phyloP scores from a whole-genome alignment of 2,329 filamentous ascomycete species.

The Diaporthe aspalathi region DNA sequence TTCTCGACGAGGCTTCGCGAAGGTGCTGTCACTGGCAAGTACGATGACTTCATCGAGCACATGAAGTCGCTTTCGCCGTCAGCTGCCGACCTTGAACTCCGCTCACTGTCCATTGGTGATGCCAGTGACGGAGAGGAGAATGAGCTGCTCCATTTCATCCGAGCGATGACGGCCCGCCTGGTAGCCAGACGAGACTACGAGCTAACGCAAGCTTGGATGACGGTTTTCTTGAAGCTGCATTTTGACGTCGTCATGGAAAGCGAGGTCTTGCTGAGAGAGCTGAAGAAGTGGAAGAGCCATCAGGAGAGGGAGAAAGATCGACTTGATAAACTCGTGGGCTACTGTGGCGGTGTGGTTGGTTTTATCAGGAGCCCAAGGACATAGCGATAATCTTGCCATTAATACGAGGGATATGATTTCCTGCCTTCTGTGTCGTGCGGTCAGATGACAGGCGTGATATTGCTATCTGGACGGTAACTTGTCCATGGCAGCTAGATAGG shows the following conservation, averaged over 20 bases:
- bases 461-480: not conserved
- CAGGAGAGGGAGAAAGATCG: conserved; percentile 78
- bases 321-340: conserved; percentile 82
- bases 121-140: conserved; percentile 63
- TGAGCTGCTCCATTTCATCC: conserved; percentile 83
- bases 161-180: conserved; percentile 80
- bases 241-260: conserved; percentile 66
- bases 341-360: conserved; percentile 85
- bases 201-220: conserved; percentile 96
- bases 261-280: conserved; percentile 64
- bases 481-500: not conserved
- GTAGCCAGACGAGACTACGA: conserved; percentile 84
- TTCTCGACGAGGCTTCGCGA: conserved; percentile 68
- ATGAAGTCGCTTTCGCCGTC: conserved; percentile 86
- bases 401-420: not conserved
- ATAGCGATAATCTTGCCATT: conserved; percentile 44
- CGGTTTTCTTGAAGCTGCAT: conserved; percentile 88
- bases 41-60: conserved; percentile 77
- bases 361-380: conserved; percentile 77
- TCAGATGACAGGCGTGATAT: not conserved
- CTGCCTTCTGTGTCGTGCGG: not conserved
- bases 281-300: conserved; percentile 77
- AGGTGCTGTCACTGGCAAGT: conserved; percentile 68
- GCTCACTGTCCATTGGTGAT: conserved; percentile 72
- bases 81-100: conserved; percentile 89